Conservation (phyloP, 768 basidiomycete genomes). For the Austroboletus festivus region DNA sequence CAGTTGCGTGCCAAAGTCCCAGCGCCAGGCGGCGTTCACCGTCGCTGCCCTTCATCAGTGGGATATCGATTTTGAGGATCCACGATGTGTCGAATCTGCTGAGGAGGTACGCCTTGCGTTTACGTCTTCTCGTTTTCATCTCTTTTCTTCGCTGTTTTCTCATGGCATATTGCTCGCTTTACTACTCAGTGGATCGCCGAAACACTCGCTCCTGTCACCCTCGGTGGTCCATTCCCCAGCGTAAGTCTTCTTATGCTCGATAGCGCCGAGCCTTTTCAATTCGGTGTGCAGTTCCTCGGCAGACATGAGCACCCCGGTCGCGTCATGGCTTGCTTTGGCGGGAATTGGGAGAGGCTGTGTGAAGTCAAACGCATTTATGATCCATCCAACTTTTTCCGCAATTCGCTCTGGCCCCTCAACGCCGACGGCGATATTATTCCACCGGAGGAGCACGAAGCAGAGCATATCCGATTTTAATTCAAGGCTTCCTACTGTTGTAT, state of each 20-base stretch:
- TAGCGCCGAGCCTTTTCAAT: slow-evolving; percentile 16
- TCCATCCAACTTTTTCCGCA: slow-evolving; percentile 69
- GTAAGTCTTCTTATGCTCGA: slow-evolving; percentile 45
- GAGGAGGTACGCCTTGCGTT: slow-evolving; percentile 55
- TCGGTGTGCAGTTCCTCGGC: slow-evolving; percentile 61
- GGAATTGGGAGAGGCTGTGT: slow-evolving; percentile 68
- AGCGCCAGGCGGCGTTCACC: slow-evolving; percentile 79
- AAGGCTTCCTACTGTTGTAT: too few relatives aligned
- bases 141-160: background rate
- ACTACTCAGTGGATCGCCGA: slow-evolving; percentile 68
- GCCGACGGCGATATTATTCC: slow-evolving; percentile 53
- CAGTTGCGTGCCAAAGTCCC: slow-evolving; percentile 70
- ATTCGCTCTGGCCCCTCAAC: slow-evolving; percentile 82
- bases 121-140: background rate
- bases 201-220: slow-evolving; percentile 65
- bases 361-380: slow-evolving; percentile 77
- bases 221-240: slow-evolving; percentile 82
- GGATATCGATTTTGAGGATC: slow-evolving; percentile 81
- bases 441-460: slow-evolving; percentile 59
- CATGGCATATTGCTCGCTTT: slow-evolving; percentile 5
- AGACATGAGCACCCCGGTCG: slow-evolving; percentile 63
- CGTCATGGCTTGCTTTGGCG: slow-evolving; percentile 64
- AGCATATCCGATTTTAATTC: slow-evolving; percentile 29
- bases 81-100: slow-evolving; percentile 75
- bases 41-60: slow-evolving; percentile 91